Conservation (phyloP, 805 yeast species). For the Zygotorulaspora florentina region DNA sequence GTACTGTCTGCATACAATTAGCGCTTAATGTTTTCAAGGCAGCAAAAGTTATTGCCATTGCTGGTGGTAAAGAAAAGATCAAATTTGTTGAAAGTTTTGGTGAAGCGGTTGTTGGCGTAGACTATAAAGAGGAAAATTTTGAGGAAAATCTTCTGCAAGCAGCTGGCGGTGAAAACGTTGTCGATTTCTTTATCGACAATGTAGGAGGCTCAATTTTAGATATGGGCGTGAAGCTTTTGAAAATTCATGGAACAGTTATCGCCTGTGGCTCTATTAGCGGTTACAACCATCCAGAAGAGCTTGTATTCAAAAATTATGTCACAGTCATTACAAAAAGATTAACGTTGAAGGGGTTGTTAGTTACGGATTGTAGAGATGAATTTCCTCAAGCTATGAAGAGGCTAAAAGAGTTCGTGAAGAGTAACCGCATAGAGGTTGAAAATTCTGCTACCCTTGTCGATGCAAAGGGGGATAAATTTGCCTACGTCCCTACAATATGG, state of each 20-base stretch:
- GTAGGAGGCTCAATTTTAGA: conserved; percentile 62
- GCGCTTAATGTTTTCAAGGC: conserved; percentile 52
- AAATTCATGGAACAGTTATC: conserved; percentile 42
- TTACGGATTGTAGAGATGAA: conserved; percentile 41
- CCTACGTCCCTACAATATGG: conserved; percentile 46
- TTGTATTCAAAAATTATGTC: conserved; percentile 40
- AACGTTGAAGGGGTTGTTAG: conserved; percentile 50
- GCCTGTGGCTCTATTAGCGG: conserved; percentile 65
- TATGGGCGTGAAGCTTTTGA: conserved; percentile 36
- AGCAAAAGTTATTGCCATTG: conserved; percentile 53
- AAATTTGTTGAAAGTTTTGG: conserved; percentile 52
- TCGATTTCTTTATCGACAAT: conserved; percentile 55
- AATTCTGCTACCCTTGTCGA: conserved; percentile 41
- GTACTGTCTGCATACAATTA: conserved; percentile 53
- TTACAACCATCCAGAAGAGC: conserved; percentile 43
- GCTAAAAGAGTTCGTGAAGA: conserved; percentile 36
- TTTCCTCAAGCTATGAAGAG: conserved; percentile 38
- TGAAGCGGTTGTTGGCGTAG: conserved; percentile 48
- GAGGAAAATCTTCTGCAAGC: conserved; percentile 33
- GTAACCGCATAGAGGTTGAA: conserved; percentile 40
- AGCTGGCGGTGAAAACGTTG: conserved; percentile 45
- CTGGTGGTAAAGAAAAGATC: conserved; percentile 56
- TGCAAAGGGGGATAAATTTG: conserved; percentile 40
- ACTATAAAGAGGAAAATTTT: conserved; percentile 46
- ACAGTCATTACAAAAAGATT: conserved; percentile 48